phyloP scores from a whole-genome alignment of 2,329 filamentous ascomycete species.

The Zymoseptoria ardabiliae region DNA sequence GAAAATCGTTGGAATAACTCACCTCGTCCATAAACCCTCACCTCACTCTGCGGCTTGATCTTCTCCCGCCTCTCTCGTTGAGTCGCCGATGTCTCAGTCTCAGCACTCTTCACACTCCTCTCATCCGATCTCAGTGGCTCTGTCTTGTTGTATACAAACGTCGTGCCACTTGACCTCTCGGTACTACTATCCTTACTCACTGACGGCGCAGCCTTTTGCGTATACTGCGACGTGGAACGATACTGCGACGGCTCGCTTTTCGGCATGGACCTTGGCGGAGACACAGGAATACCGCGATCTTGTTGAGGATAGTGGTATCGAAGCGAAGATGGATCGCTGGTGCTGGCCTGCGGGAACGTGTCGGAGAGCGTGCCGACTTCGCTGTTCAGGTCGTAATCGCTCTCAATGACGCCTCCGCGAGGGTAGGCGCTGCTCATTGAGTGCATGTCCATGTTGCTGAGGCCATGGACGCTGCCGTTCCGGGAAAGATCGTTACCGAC shows the following conservation, averaged over 20 bases:
- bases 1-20: conserved; percentile 22
- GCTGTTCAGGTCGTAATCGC: conserved; percentile 18
- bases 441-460: conserved; percentile 2
- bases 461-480: conserved; percentile 2
- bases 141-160: conserved; percentile 21
- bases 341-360: conserved; percentile 11
- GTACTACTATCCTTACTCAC: not conserved
- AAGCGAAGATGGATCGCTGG: conserved; percentile 18
- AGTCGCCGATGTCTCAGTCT: conserved; percentile 15
- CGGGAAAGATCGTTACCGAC: conserved; percentile 7
- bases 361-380: conserved; percentile 14
- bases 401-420: conserved; percentile 14
- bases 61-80: conserved; percentile 35
- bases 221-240: not conserved
- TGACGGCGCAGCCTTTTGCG: not conserved
- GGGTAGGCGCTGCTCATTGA: conserved; percentile 15
- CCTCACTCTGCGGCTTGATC: conserved; percentile 42
- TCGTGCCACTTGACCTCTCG: conserved; percentile 45
- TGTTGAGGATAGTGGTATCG: conserved; percentile 5
- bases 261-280: conserved; percentile 11
- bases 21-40: conserved; percentile 50
- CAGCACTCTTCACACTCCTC: conserved; percentile 23
- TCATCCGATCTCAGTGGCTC: conserved; percentile 24
- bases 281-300: conserved; percentile 7
- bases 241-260: conserved; percentile 11